Percentiles rank a stretch among this genome's conserved stretches.
phyloP scores from a whole-genome alignment of 1,139 yeast species.

The Hyphopichia wangnamkhiaoensis region DNA sequence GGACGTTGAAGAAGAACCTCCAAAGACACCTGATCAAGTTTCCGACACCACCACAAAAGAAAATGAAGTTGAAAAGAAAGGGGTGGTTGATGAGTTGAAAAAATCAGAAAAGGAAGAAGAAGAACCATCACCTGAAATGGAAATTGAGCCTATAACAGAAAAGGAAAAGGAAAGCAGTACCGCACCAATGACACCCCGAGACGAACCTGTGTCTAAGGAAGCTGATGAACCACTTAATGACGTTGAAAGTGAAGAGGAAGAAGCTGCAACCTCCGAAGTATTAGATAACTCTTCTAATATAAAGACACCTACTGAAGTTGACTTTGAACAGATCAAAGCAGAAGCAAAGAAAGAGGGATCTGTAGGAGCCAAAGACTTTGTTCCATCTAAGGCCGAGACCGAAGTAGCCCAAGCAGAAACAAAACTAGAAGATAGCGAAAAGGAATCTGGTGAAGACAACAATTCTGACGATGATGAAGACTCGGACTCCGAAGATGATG shows the following conservation, averaged over 20 bases:
- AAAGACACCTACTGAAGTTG: slow-evolving; percentile 9
- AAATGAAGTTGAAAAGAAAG: slow-evolving; percentile 9
- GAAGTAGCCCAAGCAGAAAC: slow-evolving; percentile 7
- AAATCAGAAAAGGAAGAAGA: slow-evolving; percentile 7
- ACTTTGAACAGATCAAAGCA: slow-evolving; percentile 3
- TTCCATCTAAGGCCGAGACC: slow-evolving; percentile 1
- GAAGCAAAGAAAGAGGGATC: slow-evolving; percentile 3
- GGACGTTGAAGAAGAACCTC: slow-evolving; percentile 6
- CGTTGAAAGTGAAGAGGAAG: too few relatives aligned
- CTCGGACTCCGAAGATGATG: slow-evolving; percentile 1
- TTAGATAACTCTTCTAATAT: too few relatives aligned
- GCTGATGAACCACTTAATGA: too few relatives aligned
- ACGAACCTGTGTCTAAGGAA: too few relatives aligned
- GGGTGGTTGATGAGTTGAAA: slow-evolving; percentile 7
- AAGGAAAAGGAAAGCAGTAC: too few relatives aligned
- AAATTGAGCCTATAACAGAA: too few relatives aligned
- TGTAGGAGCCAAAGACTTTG: neutral
- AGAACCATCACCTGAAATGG: too few relatives aligned
- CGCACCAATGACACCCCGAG: too few relatives aligned
- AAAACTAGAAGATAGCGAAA: slow-evolving; percentile 4
- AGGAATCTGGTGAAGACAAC: slow-evolving; percentile 3
- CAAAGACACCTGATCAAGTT: slow-evolving; percentile 3
- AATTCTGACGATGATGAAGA: slow-evolving; percentile 1
- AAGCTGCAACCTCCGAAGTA: too few relatives aligned
- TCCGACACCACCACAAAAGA: slow-evolving; percentile 6